Evolutionary conservation across 169 alveolate genomes (phyloP).

Genomic region (Eimeria sp.): DNA sequence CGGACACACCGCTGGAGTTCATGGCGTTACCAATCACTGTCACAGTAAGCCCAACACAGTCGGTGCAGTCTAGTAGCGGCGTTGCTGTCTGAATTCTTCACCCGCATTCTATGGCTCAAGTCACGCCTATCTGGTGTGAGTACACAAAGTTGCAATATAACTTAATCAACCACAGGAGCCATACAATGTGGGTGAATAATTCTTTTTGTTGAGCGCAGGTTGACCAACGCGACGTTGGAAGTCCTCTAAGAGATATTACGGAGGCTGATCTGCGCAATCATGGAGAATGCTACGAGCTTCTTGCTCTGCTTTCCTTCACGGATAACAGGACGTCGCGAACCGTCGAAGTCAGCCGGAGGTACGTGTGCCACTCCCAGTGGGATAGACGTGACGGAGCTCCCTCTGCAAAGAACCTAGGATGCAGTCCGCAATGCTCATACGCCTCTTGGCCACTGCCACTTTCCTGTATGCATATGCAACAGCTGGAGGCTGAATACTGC

Average conservation of each 20-base stretch:
- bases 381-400: background rate
- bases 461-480: conserved; percentile 11
- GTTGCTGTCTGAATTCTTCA: background rate
- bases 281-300: conserved; percentile 85
- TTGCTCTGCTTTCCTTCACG: conserved; percentile 84
- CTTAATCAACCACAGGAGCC: no score
- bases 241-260: conserved; percentile 85
- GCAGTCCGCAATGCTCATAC: background rate
- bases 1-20: conserved; percentile 88
- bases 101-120: background rate
- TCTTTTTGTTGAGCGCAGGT: conserved; percentile 48
- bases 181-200: no score
- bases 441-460: background rate
- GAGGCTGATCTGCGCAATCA: conserved; percentile 82
- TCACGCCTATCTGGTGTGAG: no score
- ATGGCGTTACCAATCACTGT: conserved; percentile 87
- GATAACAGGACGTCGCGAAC: conserved; percentile 87
- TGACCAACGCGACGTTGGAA: conserved; percentile 78
- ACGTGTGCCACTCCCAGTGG: background rate
- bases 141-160: no score
- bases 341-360: conserved; percentile 86
- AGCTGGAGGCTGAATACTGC: conserved; percentile 71
- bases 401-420: background rate
- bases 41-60: conserved; percentile 68
- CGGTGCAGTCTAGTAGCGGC: background rate